Conservation (phyloP, 2,329 filamentous ascomycete genomes). For the Xylaria digitata region DNA sequence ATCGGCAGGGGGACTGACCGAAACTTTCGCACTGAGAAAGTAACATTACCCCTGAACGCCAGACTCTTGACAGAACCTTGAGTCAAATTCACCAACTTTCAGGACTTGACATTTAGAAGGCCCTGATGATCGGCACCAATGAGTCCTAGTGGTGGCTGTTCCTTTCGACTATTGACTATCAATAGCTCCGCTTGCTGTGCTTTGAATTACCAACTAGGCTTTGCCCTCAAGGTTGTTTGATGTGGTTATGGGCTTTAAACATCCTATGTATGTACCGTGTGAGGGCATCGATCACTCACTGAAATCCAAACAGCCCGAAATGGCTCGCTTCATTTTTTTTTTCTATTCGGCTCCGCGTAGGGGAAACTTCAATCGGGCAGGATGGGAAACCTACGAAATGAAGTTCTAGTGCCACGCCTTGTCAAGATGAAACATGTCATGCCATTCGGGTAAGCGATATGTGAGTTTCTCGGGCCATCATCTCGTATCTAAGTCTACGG, state of each 20-base stretch:
- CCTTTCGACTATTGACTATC: neutral
- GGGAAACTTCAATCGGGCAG: slow-evolving; percentile 32
- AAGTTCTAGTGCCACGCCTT: neutral
- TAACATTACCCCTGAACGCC: neutral
- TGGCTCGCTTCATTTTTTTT: neutral
- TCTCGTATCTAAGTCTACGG: slow-evolving; percentile 11
- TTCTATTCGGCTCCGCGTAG: neutral
- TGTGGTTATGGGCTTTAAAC: too few species aligned
- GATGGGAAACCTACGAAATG: slow-evolving; percentile 8
- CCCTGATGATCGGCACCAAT: neutral
- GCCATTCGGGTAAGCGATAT: neutral
- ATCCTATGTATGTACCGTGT: neutral
- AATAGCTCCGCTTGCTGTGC: too few species aligned
- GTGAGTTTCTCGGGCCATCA: neutral
- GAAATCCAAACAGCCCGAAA: neutral
- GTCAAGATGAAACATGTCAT: neutral
- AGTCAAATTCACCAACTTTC: neutral
- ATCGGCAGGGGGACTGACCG: neutral
- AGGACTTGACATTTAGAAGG: neutral
- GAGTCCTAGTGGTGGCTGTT: neutral
- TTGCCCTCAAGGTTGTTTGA: neutral
- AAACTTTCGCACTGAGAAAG: neutral
- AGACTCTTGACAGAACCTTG: slow-evolving; percentile 8
- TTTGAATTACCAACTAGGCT: too few species aligned
- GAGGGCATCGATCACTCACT: neutral